Percentiles rank a stretch among this genome's conserved stretches.
Conservation (phyloP, 371 early-diverging fungal species). For the Batrachochytrium dendrobatidis region DNA sequence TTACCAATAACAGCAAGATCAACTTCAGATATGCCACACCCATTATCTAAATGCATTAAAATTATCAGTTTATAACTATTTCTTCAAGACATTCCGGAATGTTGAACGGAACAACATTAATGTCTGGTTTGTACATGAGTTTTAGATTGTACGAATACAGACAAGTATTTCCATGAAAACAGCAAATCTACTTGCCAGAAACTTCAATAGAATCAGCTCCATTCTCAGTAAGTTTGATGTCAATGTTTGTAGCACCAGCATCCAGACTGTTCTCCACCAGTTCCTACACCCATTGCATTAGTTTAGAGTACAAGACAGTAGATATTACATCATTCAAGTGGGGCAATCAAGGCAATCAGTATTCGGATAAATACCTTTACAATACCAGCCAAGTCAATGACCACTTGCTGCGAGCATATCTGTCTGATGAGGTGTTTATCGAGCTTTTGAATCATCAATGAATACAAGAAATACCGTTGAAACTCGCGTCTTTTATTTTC, state of each 20-base stretch:
- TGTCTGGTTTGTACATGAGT: too few species aligned
- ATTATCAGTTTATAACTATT: too few species aligned
- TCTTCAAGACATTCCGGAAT: too few species aligned
- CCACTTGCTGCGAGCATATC: slow-evolving; percentile 88
- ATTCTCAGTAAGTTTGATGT: slow-evolving; percentile 72
- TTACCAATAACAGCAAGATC: slow-evolving; percentile 28
- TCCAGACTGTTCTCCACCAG: slow-evolving; percentile 96
- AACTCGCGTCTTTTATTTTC: background rate
- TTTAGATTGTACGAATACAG: background rate
- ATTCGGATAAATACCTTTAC: slow-evolving; percentile 23
- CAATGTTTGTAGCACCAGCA: slow-evolving; percentile 78
- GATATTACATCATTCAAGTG: too few species aligned
- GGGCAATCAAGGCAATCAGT: background rate
- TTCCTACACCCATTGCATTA: slow-evolving; percentile 60
- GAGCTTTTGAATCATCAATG: background rate
- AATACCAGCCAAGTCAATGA: slow-evolving; percentile 77
- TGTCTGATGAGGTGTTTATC: slow-evolving; percentile 18
- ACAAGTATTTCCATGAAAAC: background rate
- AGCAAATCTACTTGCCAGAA: slow-evolving; percentile 20
- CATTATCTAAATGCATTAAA: slow-evolving; percentile 86
- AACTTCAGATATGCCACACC: slow-evolving; percentile 61
- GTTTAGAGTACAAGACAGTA: background rate
- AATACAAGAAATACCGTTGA: background rate
- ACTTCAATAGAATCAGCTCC: slow-evolving; percentile 73
- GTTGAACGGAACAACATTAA: too few species aligned